Evolutionary conservation across 208 protist genomes (phyloP).

Genomic region (Angomonas ambiguus): DNA sequence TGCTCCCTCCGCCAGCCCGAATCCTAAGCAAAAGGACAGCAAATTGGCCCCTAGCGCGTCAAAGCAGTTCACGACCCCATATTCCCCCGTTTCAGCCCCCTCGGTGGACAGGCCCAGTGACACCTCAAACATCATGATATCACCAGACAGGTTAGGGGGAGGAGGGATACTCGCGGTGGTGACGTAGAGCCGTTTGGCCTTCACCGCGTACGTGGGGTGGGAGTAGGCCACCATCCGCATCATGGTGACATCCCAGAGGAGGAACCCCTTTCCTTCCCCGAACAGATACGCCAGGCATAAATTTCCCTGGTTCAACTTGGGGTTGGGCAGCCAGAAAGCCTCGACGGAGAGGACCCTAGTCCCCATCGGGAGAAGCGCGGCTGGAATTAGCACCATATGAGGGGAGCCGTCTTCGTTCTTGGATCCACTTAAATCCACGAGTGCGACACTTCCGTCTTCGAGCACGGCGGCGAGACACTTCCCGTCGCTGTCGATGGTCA

Average conservation of each 20-base stretch:
- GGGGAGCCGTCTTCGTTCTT: constrained; percentile 38
- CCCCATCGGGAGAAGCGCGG: constrained; percentile 61
- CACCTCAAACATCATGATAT: constrained; percentile 45
- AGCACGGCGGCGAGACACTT: constrained; percentile 67
- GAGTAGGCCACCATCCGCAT: constrained; percentile 61
- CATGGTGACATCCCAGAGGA: constrained; percentile 65
- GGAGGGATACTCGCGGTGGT: constrained; percentile 30
- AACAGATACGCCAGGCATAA: constrained; percentile 59
- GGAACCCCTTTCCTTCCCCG: constrained; percentile 53
- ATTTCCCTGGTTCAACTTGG: constrained; percentile 7
- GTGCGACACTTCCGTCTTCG: constrained; percentile 54
- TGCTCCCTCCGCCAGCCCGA: constrained; percentile 30
- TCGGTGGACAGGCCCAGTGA: constrained; percentile 13
- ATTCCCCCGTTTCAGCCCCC: constrained; percentile 31
- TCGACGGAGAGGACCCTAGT: constrained; percentile 49
- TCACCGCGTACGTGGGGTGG: constrained; percentile 27
- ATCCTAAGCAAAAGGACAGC: constrained; percentile 38
- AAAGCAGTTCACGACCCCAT: constrained; percentile 36
- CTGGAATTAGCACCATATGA: constrained; percentile 45
- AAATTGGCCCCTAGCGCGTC: constrained; percentile 40
- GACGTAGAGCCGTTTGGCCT: constrained; percentile 36
- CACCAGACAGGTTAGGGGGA: constrained; percentile 52
- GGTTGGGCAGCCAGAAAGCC: constrained; percentile 52
- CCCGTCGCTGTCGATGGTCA: constrained; percentile 49
- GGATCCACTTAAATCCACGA: constrained; percentile 58